Evolutionary conservation across 2,329 filamentous ascomycete genomes (phyloP).

Genomic region (Helminthosporium solani): DNA sequence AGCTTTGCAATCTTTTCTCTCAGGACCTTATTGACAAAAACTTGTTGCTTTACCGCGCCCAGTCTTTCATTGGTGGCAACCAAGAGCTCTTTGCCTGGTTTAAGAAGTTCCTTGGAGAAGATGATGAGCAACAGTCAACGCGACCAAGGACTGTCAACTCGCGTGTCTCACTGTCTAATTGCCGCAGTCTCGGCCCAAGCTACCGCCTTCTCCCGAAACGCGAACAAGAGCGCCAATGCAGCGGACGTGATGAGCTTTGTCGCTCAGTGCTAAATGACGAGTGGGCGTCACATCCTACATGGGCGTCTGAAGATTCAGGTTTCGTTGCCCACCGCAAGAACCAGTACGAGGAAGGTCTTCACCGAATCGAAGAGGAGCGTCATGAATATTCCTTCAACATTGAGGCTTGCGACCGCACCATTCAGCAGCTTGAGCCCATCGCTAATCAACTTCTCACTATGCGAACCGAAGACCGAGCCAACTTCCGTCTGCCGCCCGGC

Average conservation of each 20-base stretch:
- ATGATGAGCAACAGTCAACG: slow-evolving; percentile 54
- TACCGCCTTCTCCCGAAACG: slow-evolving; percentile 89
- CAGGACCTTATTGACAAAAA: slow-evolving; percentile 88
- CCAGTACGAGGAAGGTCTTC: slow-evolving; percentile 86
- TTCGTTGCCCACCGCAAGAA: slow-evolving; percentile 99
- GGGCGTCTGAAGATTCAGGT: slow-evolving; percentile 96
- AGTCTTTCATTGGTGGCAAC: slow-evolving; percentile 83
- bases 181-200: slow-evolving; percentile 90
- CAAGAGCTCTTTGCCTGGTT: slow-evolving; percentile 87
- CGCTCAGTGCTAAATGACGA: slow-evolving; percentile 92
- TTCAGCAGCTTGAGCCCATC: slow-evolving; percentile 92
- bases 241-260: slow-evolving; percentile 92
- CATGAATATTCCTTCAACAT: slow-evolving; percentile 99
- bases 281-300: slow-evolving; percentile 98
- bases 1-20: slow-evolving; percentile 93
- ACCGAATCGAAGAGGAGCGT: slow-evolving; percentile 95
- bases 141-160: slow-evolving; percentile 70
- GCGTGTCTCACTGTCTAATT: slow-evolving; percentile 90
- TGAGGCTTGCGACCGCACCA: slow-evolving; percentile 89
- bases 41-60: slow-evolving; percentile 77
- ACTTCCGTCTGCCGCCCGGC: slow-evolving; percentile 77
- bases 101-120: slow-evolving; percentile 77
- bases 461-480: slow-evolving; percentile 66
- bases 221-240: slow-evolving; percentile 88
- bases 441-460: slow-evolving; percentile 86